Evolutionary conservation across 1,139 yeast genomes (phyloP).

Genomic region (Sugiyamaella castrensis): DNA sequence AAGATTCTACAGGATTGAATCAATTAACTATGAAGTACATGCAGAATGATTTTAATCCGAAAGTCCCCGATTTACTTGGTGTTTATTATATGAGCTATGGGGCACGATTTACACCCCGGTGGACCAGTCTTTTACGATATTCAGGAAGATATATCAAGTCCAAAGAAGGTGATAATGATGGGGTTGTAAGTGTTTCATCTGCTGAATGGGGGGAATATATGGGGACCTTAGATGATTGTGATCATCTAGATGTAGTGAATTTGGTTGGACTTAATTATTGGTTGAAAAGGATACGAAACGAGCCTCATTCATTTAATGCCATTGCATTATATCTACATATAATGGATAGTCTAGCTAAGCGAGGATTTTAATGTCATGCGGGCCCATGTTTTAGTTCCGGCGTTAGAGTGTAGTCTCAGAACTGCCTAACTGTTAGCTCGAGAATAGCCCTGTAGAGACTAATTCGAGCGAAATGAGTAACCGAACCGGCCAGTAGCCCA

Average conservation of each 20-base stretch:
- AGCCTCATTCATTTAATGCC: slow-evolving; percentile 58
- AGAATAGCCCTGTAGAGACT: too few relatives aligned
- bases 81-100: slow-evolving; percentile 84
- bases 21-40: slow-evolving; percentile 55
- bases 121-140: slow-evolving; percentile 58
- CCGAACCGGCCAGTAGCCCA: too few relatives aligned
- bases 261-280: slow-evolving; percentile 24
- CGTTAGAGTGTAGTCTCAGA: too few relatives aligned
- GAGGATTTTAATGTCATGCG: slow-evolving; percentile 55
- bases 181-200: slow-evolving; percentile 75
- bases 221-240: slow-evolving; percentile 76
- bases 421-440: too few relatives aligned
- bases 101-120: slow-evolving; percentile 61
- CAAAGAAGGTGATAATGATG: slow-evolving; percentile 66
- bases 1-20: slow-evolving; percentile 27
- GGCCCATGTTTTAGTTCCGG: too few relatives aligned
- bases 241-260: slow-evolving; percentile 80
- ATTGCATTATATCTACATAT: slow-evolving; percentile 72
- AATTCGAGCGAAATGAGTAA: too few relatives aligned
- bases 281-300: slow-evolving; percentile 22
- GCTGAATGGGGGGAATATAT: slow-evolving; percentile 80
- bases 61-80: slow-evolving; percentile 52
- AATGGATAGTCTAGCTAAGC: slow-evolving; percentile 62
- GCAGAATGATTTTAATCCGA: slow-evolving; percentile 49
- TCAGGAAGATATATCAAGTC: slow-evolving; percentile 60